phyloP scores from a whole-genome alignment of 2,329 filamentous ascomycete genomes.

The Colletotrichum scovillei region DNA sequence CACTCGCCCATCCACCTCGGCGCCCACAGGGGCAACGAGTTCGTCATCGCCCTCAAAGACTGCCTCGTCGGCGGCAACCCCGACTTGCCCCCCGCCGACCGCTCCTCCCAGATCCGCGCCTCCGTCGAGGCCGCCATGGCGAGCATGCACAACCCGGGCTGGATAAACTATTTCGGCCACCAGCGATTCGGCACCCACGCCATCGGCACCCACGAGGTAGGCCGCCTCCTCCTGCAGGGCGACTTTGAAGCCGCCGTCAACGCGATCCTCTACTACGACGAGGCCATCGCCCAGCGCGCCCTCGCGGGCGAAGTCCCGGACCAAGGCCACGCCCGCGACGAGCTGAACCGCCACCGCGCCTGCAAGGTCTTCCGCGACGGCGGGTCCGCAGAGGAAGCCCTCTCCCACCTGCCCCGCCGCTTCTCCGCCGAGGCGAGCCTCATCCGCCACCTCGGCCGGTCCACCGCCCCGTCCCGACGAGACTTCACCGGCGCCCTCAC shows the following conservation, averaged over 20 bases:
- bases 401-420: constrained; percentile 78
- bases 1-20: constrained; percentile 81
- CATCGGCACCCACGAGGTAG: constrained; percentile 86
- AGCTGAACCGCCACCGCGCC: constrained; percentile 81
- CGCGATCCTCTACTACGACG: constrained; percentile 79
- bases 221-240: constrained; percentile 83
- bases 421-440: constrained; percentile 85
- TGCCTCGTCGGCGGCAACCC: constrained; percentile 66
- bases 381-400: constrained; percentile 68
- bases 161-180: constrained; percentile 98
- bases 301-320: constrained; percentile 47
- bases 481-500: constrained; percentile 87
- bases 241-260: constrained; percentile 86
- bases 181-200: constrained; percentile 93
- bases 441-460: constrained; percentile 77
- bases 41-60: constrained; percentile 90
- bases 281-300: constrained; percentile 64
- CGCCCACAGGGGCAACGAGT: constrained; percentile 89
- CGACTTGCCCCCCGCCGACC: constrained; percentile 22
- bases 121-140: constrained; percentile 69
- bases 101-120: constrained; percentile 41
- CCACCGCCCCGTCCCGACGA: constrained; percentile 52
- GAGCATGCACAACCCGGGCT: constrained; percentile 79
- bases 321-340: constrained; percentile 75
- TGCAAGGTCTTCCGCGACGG: constrained; percentile 77